Base-by-base conservation (phyloP, 83 land plant genomes). In the Diphasiastrum complanatum region DNA sequence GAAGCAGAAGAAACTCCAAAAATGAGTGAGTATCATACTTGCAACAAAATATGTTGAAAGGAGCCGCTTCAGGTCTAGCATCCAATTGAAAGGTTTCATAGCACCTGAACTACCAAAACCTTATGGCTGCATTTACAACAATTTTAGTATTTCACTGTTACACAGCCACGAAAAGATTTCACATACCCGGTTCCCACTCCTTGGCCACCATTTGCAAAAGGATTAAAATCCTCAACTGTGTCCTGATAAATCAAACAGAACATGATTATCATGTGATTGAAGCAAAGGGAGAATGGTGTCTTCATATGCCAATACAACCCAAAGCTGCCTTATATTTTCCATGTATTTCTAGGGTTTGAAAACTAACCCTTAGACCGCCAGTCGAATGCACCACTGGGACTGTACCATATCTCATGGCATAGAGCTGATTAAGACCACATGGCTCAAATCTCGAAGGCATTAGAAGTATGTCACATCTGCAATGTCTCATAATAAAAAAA, bases 371-470 rank as follows among this genome's bases (percentile, higher is more conserved):
- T 27, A 93, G 84, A 28, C 98, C 98, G 10, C 98, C 98, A 0
- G 96, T 89, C 18, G 67, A 64, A 71, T 93, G 96, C 6, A 86
- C 98, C 37, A 93, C 86, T n/a, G 98, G 98, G 52, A 89, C 63
- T 32, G 96, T 83, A 33, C 98, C 98, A 68, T 93, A 93, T 76
- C 79, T 72, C 98, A 93, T 93, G 18, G 91, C 96, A 60, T 93
- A 93, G 38, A 93, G 61, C 54, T 93, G 98, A 54, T 93, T 93
- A 28, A 93, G 78, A 1, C 98, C 98, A 73, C 98, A 93, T 2
- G 98, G 98, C 64, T 93, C 98, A 70, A 93, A 93, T 74, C 96
- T 67, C 56, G 98, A 93, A 8, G 98, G 98, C 98, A 93, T 93
- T 48, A 85, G 55, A 28, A 93, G 75, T 60, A 93, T 93, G 64